These are phyloP conservation scores for Amphichorda felina DNA, from an alignment of 2,329 filamentous ascomycete genomes.

Conservation along the genomic window DNA sequence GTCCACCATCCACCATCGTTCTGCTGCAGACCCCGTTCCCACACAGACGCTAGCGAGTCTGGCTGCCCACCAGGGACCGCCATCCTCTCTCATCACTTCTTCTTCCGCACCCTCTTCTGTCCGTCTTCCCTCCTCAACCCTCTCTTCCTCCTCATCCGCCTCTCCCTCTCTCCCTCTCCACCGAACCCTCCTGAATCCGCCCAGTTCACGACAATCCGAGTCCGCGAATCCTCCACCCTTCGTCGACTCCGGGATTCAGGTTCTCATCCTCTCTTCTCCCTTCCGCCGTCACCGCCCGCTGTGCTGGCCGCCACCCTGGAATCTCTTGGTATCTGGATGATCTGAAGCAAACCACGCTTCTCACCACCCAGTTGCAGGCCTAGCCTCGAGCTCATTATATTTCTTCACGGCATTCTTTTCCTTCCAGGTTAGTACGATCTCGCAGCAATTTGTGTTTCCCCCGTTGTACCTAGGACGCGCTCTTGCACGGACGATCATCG, in stretches of 20 bases:
- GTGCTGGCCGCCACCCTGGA: background rate
- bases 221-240: slow-evolving; percentile 15
- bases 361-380: background rate
- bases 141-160: slow-evolving; percentile 8
- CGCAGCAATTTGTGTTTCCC: background rate
- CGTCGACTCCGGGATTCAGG: slow-evolving; percentile 17
- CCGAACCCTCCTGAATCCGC: slow-evolving; percentile 17
- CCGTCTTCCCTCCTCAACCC: slow-evolving; percentile 9
- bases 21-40: slow-evolving; percentile 4
- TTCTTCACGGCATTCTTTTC: background rate
- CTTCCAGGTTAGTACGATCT: too few species aligned
- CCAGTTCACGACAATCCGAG: slow-evolving; percentile 19
- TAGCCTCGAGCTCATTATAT: background rate
- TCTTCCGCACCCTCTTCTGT: slow-evolving; percentile 4
- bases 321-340: too few species aligned
- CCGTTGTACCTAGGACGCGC: too few species aligned
- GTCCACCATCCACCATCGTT: background rate
- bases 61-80: background rate
- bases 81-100: slow-evolving; percentile 4
- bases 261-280: slow-evolving; percentile 13
- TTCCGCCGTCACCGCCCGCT: slow-evolving; percentile 9
- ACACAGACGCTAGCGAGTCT: slow-evolving; percentile 2
- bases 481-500: too few species aligned
- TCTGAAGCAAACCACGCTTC: background rate
- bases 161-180: slow-evolving; percentile 8